These are phyloP conservation scores for Entoloma clypeatum DNA, from an alignment of 1,284 basidiomycete species.

Conservation along the genomic window DNA sequence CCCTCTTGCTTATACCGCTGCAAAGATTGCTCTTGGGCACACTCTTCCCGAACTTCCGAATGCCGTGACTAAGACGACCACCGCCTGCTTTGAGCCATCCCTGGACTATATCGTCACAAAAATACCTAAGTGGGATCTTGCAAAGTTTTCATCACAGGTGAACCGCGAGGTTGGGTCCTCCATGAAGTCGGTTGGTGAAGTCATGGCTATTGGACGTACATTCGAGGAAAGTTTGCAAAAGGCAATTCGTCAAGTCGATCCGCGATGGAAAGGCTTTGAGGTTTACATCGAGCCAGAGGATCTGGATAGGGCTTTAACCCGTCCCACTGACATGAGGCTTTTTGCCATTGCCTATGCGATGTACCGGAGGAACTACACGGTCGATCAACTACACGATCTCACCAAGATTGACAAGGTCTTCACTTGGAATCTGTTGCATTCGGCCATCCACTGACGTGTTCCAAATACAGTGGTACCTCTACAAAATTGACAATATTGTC, in stretches of 20 bases:
- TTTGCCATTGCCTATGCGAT: conserved; percentile 98
- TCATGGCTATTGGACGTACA: conserved; percentile 99
- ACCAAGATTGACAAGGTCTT: conserved; percentile 95
- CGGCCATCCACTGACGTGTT: conserved; percentile 3
- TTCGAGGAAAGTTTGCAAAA: conserved; percentile 99
- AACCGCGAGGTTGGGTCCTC: conserved; percentile 94
- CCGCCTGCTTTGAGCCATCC: conserved; percentile 99
- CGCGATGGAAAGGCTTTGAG: conserved; percentile 81
- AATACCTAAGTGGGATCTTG: conserved; percentile 99
- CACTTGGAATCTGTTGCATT: background rate
- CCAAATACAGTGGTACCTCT: conserved; percentile 82
- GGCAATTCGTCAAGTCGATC: conserved; percentile 96
- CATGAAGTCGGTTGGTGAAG: conserved; percentile 99
- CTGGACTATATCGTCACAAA: conserved; percentile 99
- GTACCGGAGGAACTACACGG: conserved; percentile 89
- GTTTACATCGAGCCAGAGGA: conserved; percentile 82
- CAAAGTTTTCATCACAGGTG: conserved; percentile 94
- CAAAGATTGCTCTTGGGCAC: conserved; percentile 98
- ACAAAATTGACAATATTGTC: conserved; percentile 98
- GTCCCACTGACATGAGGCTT: conserved; percentile 87
- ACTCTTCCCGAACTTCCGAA: conserved; percentile 98
- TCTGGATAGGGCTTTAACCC: conserved; percentile 74
- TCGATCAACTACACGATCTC: conserved; percentile 87
- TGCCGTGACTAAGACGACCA: conserved; percentile 98
- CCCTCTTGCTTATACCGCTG: conserved; percentile 98